These are phyloP conservation scores for Protomyces gravidus DNA, from an alignment of 1,139 yeast species.

Conservation along the genomic window DNA sequence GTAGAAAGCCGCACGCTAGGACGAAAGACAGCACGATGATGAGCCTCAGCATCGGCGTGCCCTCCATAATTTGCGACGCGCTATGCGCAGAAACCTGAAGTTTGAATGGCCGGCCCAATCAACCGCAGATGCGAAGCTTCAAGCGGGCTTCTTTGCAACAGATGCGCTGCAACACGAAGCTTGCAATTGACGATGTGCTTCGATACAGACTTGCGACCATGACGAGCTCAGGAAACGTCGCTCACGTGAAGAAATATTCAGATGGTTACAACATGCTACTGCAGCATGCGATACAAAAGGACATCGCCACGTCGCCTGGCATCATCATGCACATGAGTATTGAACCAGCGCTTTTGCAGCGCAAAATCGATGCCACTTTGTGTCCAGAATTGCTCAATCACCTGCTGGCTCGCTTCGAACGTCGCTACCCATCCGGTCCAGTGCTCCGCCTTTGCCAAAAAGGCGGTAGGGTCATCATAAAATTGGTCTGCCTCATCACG, in stretches of 20 bases:
- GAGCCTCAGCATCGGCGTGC: conserved; percentile 9
- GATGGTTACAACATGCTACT: too few relatives aligned
- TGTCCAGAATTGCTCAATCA: conserved; percentile 39
- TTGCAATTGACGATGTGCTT: too few relatives aligned
- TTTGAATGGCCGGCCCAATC: too few relatives aligned
- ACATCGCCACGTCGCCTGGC: conserved; percentile 72
- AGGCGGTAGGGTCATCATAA: conserved; percentile 59
- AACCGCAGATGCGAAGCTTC: too few relatives aligned
- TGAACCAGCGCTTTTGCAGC: conserved; percentile 56
- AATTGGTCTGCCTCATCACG: conserved; percentile 84
- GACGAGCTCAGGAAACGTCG: too few relatives aligned
- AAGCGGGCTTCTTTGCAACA: too few relatives aligned
- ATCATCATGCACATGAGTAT: conserved; percentile 85
- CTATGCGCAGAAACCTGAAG: too few relatives aligned
- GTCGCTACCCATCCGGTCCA: conserved; percentile 55
- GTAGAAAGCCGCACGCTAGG: conserved; percentile 70
- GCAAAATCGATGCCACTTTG: conserved; percentile 4
- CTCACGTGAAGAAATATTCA: too few relatives aligned
- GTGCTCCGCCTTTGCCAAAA: conserved; percentile 47
- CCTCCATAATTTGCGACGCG: too few relatives aligned
- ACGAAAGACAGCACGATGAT: conserved; percentile 70
- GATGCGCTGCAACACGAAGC: too few relatives aligned
- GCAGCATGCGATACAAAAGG: conserved; percentile 53
- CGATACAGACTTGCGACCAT: too few relatives aligned
- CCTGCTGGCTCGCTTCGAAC: conserved; percentile 57